Evolutionary conservation across 75 land plant species (phyloP).

Genomic region (Ceratopteris richardii): DNA sequence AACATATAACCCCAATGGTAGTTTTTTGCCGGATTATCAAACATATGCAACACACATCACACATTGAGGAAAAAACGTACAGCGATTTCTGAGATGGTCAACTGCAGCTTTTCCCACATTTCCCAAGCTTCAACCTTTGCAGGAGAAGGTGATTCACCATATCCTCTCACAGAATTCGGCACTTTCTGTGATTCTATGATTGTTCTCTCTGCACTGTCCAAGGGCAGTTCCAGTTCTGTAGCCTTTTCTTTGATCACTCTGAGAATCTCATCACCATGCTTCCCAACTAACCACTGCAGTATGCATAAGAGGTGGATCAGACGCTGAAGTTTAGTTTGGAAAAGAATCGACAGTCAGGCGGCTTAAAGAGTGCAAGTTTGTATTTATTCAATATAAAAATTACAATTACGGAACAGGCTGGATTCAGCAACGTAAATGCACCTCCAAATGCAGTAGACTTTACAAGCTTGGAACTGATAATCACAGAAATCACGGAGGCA

Average conservation of each 20-base stretch:
- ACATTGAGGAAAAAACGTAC: slow-evolving; percentile 27
- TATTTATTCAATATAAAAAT: no score
- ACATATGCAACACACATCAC: not conserved
- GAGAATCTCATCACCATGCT: slow-evolving; percentile 50
- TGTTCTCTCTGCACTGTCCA: slow-evolving; percentile 32
- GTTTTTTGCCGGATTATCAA: no score
- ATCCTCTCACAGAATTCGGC: not conserved
- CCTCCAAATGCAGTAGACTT: no score
- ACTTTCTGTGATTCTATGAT: not conserved
- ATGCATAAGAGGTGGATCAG: not conserved
- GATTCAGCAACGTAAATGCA: no score
- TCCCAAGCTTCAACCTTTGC: slow-evolving; percentile 82
- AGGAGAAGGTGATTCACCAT: slow-evolving; percentile 19
- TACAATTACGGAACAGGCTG: no score
- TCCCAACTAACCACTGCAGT: slow-evolving; percentile 49
- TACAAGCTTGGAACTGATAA: no score
- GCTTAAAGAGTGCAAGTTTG: no score
- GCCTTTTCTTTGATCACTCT: slow-evolving; percentile 26
- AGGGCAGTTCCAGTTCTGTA: slow-evolving; percentile 31
- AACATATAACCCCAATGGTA: no score
- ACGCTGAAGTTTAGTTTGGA: not conserved
- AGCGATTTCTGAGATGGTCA: slow-evolving; percentile 55
- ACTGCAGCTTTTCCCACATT: slow-evolving; percentile 65
- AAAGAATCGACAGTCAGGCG: not conserved
- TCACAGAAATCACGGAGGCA: no score